Evolutionary conservation across 2,329 filamentous ascomycete species (phyloP).

Genomic region (Cladosporium sp.): DNA sequence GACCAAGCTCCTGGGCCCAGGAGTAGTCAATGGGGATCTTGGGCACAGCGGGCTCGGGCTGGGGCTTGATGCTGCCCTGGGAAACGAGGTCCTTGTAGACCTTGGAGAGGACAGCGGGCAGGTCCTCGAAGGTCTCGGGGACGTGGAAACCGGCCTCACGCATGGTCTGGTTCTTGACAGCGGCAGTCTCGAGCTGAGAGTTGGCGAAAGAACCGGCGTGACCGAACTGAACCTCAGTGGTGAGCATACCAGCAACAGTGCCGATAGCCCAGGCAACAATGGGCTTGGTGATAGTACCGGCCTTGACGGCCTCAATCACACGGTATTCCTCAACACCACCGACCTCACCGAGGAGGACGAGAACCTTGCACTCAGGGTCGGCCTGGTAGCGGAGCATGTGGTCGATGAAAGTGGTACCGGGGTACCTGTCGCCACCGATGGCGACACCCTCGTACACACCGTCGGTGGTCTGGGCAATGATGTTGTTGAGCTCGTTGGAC

Average conservation of each 20-base stretch:
- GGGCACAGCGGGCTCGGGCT: conserved; percentile 86
- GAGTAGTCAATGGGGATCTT: conserved; percentile 99
- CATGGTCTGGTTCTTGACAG: conserved; percentile 97
- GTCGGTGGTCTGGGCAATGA: conserved; percentile 92
- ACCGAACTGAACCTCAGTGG: conserved; percentile 99
- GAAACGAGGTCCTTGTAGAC: conserved; percentile 90
- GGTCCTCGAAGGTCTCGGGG: conserved; percentile 94
- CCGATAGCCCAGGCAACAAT: conserved; percentile 99
- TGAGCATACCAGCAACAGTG: conserved; percentile 99
- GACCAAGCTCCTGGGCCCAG: conserved; percentile 98
- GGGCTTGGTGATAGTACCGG: conserved; percentile 93
- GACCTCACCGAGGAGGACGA: conserved; percentile 93
- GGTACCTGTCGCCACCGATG: conserved; percentile 98
- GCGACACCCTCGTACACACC: conserved; percentile 99
- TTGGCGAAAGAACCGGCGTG: conserved; percentile 99
- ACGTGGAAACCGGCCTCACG: conserved; percentile 91
- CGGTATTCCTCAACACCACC: conserved; percentile 99
- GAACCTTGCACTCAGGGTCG: conserved; percentile 97
- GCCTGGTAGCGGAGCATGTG: conserved; percentile 95
- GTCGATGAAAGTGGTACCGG: conserved; percentile 98
- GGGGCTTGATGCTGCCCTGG: conserved; percentile 80
- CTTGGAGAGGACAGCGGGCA: conserved; percentile 72
- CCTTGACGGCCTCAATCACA: conserved; percentile 96
- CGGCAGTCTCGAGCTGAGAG: conserved; percentile 97
- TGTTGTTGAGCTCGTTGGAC: conserved; percentile 99